Percentiles rank a stretch among this genome's conserved stretches.
These are phyloP conservation scores for Saccharomyces hybrid DNA, from an alignment of 1,139 yeast genomes.

Conservation along the genomic window DNA sequence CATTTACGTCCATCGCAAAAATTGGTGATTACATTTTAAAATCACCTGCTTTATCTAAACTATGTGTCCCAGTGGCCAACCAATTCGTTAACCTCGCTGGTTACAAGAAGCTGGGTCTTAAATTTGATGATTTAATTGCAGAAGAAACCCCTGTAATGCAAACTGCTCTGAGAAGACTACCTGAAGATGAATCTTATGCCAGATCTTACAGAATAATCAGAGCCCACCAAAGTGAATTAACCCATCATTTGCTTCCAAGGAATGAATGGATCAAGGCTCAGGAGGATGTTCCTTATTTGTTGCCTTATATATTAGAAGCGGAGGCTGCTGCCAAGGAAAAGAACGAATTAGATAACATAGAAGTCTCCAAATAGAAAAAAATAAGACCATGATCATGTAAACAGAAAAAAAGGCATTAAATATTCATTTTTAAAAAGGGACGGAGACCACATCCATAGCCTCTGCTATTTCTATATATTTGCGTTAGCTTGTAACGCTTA, in stretches of 20 bases:
- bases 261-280: slow-evolving; percentile 71
- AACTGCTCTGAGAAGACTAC: slow-evolving; percentile 82
- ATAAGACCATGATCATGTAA: background rate
- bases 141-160: slow-evolving; percentile 87
- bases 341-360: slow-evolving; percentile 76
- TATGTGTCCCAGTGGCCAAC: slow-evolving; percentile 74
- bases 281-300: slow-evolving; percentile 77
- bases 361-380: slow-evolving; percentile 9
- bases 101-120: slow-evolving; percentile 88
- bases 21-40: slow-evolving; percentile 74
- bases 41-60: slow-evolving; percentile 67
- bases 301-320: slow-evolving; percentile 87
- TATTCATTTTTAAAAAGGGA: background rate
- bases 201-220: slow-evolving; percentile 88
- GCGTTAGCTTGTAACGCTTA: background rate
- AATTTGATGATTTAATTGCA: slow-evolving; percentile 74
- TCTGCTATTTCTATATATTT: background rate
- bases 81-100: slow-evolving; percentile 70
- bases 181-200: slow-evolving; percentile 75
- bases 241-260: slow-evolving; percentile 80
- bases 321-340: slow-evolving; percentile 89
- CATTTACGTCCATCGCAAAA: slow-evolving; percentile 77
- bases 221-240: slow-evolving; percentile 80
- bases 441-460: background rate
- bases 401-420: background rate